These are phyloP conservation scores for Hypomyces perniciosus DNA, from an alignment of 2,329 filamentous ascomycete genomes.

Conservation along the genomic window DNA sequence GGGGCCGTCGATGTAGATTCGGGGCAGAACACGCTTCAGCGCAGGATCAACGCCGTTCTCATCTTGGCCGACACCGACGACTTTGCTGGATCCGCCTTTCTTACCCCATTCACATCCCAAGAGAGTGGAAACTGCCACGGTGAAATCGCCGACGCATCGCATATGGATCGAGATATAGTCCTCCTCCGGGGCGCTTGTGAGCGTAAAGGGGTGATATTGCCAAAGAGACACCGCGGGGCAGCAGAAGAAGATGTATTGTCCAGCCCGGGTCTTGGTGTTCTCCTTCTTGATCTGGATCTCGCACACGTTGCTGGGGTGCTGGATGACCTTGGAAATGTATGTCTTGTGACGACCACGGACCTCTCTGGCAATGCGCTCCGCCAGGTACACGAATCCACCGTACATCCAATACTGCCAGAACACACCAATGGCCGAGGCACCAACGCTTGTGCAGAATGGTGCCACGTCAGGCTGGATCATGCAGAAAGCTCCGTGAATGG, in stretches of 20 bases:
- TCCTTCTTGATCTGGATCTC: constrained; percentile 93
- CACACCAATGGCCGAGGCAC: constrained; percentile 61
- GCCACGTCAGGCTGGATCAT: constrained; percentile 83
- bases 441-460: constrained; percentile 68
- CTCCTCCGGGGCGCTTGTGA: constrained; percentile 82
- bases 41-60: constrained; percentile 58
- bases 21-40: constrained; percentile 66
- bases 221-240: constrained; percentile 80
- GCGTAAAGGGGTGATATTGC: constrained; percentile 84
- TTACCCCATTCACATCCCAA: constrained; percentile 70
- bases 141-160: constrained; percentile 78
- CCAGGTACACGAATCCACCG: constrained; percentile 71
- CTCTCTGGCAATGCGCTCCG: constrained; percentile 73
- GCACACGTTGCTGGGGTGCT: constrained; percentile 82
- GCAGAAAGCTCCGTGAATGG: constrained; percentile 82
- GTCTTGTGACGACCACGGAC: constrained; percentile 76
- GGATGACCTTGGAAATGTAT: constrained; percentile 81
- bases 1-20: constrained; percentile 77
- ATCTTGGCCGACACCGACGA: constrained; percentile 61
- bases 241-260: constrained; percentile 85
- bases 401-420: constrained; percentile 92
- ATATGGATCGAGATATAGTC: constrained; percentile 87
- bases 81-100: constrained; percentile 50
- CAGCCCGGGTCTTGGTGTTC: constrained; percentile 71
- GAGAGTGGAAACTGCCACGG: constrained; percentile 59